Evolutionary conservation across 345 rosid genomes (phyloP).

Genomic region (Brassica cretica): DNA sequence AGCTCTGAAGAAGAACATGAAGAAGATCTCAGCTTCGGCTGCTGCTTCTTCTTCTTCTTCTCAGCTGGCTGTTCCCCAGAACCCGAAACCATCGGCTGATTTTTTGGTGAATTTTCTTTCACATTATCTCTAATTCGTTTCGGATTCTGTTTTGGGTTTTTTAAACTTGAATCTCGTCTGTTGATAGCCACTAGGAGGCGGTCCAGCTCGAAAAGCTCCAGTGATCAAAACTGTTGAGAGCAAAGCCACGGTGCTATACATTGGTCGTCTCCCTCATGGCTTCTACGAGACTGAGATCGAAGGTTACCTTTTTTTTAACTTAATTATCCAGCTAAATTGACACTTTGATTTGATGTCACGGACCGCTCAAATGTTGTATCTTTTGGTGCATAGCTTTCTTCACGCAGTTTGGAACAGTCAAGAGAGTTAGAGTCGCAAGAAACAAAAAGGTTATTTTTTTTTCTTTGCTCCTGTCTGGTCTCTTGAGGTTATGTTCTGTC

Average conservation of each 20-base stretch:
- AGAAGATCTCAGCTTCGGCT: conserved; percentile 46
- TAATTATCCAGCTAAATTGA: neutral
- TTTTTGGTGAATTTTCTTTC: conserved; percentile 59
- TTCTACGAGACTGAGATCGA: conserved; percentile 89
- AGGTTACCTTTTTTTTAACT: conserved; percentile 40
- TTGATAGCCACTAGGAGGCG: conserved; percentile 77
- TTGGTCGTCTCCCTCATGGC: conserved; percentile 92
- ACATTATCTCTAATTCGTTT: neutral
- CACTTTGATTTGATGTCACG: too few species aligned
- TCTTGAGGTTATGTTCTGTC: neutral
- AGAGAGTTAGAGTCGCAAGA: conserved; percentile 77
- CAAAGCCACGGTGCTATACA: conserved; percentile 64
- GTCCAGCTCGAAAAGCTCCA: conserved; percentile 58
- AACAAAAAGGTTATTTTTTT: conserved; percentile 64
- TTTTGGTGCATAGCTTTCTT: conserved; percentile 58
- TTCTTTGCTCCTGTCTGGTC: neutral
- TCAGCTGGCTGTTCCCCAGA: conserved; percentile 30
- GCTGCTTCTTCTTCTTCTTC: conserved; percentile 31
- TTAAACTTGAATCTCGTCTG: neutral
- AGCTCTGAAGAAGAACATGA: conserved; percentile 56
- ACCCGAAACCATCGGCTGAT: conserved; percentile 51
- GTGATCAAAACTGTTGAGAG: conserved; percentile 40
- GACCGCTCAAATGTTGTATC: neutral
- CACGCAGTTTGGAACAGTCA: conserved; percentile 76
- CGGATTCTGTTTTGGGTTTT: neutral